Conservation (phyloP, 352 stramenopile species). For the Globisporangium lucens region DNA sequence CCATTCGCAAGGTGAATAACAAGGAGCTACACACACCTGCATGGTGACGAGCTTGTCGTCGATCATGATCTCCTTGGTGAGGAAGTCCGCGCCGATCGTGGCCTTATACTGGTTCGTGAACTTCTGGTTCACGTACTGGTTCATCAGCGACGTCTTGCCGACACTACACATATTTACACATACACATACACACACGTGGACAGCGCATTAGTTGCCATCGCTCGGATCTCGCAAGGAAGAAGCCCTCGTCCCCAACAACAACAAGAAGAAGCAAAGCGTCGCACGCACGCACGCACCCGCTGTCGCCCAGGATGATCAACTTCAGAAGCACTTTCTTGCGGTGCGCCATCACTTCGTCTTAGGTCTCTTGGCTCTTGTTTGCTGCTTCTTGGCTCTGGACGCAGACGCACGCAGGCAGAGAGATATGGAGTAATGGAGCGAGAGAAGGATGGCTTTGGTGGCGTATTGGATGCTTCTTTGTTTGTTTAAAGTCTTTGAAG, state of each 20-base stretch:
- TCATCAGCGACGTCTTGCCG: constrained; percentile 99
- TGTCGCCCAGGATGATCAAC: constrained; percentile 98
- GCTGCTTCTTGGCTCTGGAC: not conserved
- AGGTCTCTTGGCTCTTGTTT: not conserved
- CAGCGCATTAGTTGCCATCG: not conserved
- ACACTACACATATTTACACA: constrained; percentile 62
- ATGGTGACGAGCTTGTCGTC: constrained; percentile 96
- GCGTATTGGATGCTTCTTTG: not conserved
- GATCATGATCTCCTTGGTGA: constrained; percentile 96
- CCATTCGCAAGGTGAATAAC: not conserved
- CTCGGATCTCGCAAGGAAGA: too few relatives aligned
- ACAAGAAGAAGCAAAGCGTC: constrained; percentile 16
- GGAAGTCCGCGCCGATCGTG: constrained; percentile 99
- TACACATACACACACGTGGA: not conserved
- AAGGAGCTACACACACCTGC: constrained; percentile 51
- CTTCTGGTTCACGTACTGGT: constrained; percentile 98
- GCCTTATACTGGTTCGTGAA: constrained; percentile 99
- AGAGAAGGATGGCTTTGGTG: not conserved
- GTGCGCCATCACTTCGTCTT: constrained; percentile 55
- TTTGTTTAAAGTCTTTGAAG: not conserved
- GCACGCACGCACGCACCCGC: constrained; percentile 59
- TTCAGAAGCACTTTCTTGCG: constrained; percentile 97
- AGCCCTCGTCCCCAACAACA: too few relatives aligned
- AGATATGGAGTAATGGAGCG: not conserved
- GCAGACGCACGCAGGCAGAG: constrained; percentile 1